Evolutionary conservation across 139 green algal species (phyloP), one percentile per base, ranked within the genome.

Genomic region (Coelastrella sp.): DNA sequence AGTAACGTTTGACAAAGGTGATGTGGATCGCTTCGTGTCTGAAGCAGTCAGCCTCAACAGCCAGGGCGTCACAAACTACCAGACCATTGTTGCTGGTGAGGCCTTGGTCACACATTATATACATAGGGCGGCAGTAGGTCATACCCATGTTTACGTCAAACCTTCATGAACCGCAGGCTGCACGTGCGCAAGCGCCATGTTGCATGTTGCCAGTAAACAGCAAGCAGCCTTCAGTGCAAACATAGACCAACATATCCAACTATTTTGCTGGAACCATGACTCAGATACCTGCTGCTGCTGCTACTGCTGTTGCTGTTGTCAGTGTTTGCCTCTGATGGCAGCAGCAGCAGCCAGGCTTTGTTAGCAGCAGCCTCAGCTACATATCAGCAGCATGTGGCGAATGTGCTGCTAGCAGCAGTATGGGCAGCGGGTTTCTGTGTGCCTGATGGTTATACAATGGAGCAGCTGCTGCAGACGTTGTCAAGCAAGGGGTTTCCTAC

Each of bases 1-100:
- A 51, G 86, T 89, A 3, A 89, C 86, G 4, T 89, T 73, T 63
- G 86, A 89, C 60, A 40, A 38, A 19, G 86, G 86, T 30, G 86
- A 89, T 32, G 86, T 89, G 38, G 81, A 85, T 1, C 5, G 7
- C 4, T 86, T 86, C 43, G 66, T 86, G 15, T 15, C 34, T 3
- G 80, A 86, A 53, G 80, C 80, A 11, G 30, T 77, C 2, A 38
- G 5, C 17, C 80, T 86, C 51, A 82, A 71, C n/a, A 35, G 45
- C 21, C 19, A 23, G 5, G 75, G 75, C 13, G 27, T 60, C 25
- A 27, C 75, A n/a, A 69, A 53, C 51, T 82, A 82, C 53, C 40
- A 82, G 35, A 82, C 75, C 35, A 51, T 82, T 45, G 75, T 82
- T 15, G 75, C 75, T 53, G 89, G 79, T n/a, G n/a, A n/a, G n/a